Evolutionary conservation across 164 flowering plant genomes (phyloP).

Genomic region (Magnolia sinica): DNA sequence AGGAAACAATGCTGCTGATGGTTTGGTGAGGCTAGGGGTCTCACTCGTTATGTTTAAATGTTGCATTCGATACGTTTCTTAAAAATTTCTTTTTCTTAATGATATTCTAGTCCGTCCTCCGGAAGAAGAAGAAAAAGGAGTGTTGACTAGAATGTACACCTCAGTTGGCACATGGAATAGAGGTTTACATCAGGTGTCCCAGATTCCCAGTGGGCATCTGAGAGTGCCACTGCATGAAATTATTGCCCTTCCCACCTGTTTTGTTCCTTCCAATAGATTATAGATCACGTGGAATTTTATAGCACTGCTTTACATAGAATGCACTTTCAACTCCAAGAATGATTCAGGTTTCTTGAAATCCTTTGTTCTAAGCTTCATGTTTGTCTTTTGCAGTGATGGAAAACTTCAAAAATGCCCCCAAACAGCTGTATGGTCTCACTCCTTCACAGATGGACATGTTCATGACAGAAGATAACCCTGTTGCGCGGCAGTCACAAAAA

Average conservation of each 20-base stretch:
- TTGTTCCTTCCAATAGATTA: too few species aligned
- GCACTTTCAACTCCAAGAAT: background rate
- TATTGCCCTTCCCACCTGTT: conserved; percentile 1
- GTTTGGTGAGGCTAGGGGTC: too few species aligned
- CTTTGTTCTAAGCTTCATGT: background rate
- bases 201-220: background rate
- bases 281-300: too few species aligned
- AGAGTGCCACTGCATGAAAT: background rate
- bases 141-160: background rate
- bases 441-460: conserved; percentile 92
- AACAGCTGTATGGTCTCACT: conserved; percentile 67
- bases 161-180: background rate
- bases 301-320: too few species aligned
- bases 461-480: conserved; percentile 83
- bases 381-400: conserved; percentile 62
- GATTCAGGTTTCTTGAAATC: too few species aligned
- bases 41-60: too few species aligned
- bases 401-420: conserved; percentile 74
- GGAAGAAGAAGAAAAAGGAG: background rate
- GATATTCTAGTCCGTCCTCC: too few species aligned
- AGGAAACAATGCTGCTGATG: too few species aligned
- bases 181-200: background rate
- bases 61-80: too few species aligned
- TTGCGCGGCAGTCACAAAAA: conserved; percentile 49
- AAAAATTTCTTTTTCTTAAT: too few species aligned